These are phyloP conservation scores for Tremellales sp. DNA, from an alignment of 1,284 basidiomycete species.

Conservation along the genomic window DNA sequence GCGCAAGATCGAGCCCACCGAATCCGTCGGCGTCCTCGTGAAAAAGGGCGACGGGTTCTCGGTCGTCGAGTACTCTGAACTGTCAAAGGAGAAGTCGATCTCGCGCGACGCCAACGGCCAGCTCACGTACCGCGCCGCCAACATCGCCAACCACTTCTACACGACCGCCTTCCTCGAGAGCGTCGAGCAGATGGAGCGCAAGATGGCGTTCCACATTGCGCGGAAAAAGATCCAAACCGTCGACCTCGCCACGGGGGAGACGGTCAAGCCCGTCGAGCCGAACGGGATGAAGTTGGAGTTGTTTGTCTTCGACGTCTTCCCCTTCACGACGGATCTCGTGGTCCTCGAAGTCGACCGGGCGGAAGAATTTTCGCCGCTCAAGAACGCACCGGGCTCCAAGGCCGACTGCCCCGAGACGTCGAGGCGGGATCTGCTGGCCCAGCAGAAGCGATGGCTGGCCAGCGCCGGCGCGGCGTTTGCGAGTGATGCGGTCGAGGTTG, in stretches of 20 bases:
- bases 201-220: conserved; percentile 96
- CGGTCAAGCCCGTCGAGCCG: conserved; percentile 76
- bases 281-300: conserved; percentile 99
- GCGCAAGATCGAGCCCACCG: conserved; percentile 77
- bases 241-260: conserved; percentile 60
- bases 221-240: conserved; percentile 93
- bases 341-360: conserved; percentile 84
- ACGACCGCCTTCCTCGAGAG: conserved; percentile 78
- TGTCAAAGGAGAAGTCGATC: conserved; percentile 80
- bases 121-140: conserved; percentile 87
- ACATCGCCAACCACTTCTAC: conserved; percentile 99
- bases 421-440: conserved; percentile 81
- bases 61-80: conserved; percentile 98
- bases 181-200: conserved; percentile 76
- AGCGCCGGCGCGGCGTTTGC: conserved; percentile 68
- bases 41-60: conserved; percentile 74
- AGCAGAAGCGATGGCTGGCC: conserved; percentile 81
- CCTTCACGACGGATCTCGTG: conserved; percentile 75
- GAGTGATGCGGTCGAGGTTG: conserved; percentile 63
- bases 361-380: conserved; percentile 94
- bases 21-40: conserved; percentile 94
- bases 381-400: conserved; percentile 94
- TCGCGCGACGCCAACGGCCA: conserved; percentile 66
- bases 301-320: conserved; percentile 99
- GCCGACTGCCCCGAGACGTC: conserved; percentile 91